Evolutionary conservation across 345 rosid species (phyloP).

Genomic region (Citrus sp.): DNA sequence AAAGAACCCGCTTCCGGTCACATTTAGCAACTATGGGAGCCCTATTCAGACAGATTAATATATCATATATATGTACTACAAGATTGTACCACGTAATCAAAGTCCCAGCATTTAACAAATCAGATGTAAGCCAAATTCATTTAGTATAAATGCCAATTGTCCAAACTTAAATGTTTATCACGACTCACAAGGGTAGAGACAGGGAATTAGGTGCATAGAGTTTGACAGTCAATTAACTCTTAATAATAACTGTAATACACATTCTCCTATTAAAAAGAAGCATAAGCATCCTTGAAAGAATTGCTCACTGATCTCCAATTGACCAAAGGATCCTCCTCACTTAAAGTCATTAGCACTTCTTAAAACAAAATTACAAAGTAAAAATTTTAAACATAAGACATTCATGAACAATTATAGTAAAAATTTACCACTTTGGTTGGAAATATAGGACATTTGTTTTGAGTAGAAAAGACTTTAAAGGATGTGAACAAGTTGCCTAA

Average conservation of each 20-base stretch:
- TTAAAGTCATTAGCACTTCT: background rate
- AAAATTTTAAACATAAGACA: background rate
- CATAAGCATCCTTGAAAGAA: background rate
- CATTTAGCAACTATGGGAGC: conserved; percentile 83
- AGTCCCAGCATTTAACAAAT: background rate
- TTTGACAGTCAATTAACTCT: background rate
- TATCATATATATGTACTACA: background rate
- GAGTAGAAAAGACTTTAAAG: background rate
- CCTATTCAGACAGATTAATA: conserved; percentile 38
- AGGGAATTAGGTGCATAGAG: background rate
- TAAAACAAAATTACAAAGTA: background rate
- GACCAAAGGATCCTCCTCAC: background rate
- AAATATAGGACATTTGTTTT: background rate
- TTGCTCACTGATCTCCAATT: background rate
- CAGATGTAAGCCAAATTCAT: background rate
- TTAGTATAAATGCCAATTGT: background rate
- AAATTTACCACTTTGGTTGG: background rate
- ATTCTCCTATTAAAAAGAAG: background rate
- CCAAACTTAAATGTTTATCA: background rate
- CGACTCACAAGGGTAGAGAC: background rate
- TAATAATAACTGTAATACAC: background rate
- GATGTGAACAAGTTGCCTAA: background rate
- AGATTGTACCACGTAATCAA: background rate
- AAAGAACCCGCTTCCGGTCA: conserved; percentile 77
- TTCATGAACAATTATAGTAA: background rate